phyloP scores from a whole-genome alignment of 208 protist species.

The Trypanosomatidae sp. region DNA sequence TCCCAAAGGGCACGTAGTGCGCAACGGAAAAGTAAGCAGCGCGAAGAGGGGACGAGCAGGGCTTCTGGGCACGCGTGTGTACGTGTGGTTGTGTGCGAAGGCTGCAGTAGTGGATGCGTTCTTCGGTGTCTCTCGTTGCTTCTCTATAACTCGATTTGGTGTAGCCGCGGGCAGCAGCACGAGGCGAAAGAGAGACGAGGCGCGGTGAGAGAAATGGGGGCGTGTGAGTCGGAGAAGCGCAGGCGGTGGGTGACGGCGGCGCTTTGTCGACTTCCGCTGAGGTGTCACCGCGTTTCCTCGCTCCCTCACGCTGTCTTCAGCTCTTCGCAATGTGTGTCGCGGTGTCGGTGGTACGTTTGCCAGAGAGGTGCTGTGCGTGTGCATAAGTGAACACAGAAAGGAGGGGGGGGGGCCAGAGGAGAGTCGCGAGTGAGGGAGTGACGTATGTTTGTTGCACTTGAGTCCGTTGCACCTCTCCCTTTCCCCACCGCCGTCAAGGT shows the following conservation, averaged over 20 bases:
- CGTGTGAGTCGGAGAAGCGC: neutral
- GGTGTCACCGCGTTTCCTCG: neutral
- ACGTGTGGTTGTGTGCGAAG: neutral
- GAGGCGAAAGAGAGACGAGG: neutral
- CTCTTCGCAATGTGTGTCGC: neutral
- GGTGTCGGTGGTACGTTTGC: neutral
- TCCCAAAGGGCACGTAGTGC: neutral
- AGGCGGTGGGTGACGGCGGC: neutral
- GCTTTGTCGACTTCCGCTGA: neutral
- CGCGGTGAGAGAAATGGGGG: neutral
- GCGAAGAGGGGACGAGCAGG: neutral
- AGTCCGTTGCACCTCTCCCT: neutral
- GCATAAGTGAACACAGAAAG: neutral
- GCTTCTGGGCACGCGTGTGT: neutral
- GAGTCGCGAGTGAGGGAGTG: neutral
- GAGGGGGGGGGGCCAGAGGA: neutral
- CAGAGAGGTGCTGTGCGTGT: neutral
- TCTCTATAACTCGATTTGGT: neutral
- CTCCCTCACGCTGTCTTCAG: neutral
- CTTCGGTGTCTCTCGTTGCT: neutral
- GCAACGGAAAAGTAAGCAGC: neutral
- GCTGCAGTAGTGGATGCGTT: neutral
- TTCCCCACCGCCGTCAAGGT: neutral
- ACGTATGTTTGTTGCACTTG: neutral
- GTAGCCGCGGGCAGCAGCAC: neutral